A percentile compares a stretch with the other conserved stretches of the same genome.
Evolutionary conservation across 768 basidiomycete genomes (phyloP).

Genomic region (Mycena sanguinolenta): DNA sequence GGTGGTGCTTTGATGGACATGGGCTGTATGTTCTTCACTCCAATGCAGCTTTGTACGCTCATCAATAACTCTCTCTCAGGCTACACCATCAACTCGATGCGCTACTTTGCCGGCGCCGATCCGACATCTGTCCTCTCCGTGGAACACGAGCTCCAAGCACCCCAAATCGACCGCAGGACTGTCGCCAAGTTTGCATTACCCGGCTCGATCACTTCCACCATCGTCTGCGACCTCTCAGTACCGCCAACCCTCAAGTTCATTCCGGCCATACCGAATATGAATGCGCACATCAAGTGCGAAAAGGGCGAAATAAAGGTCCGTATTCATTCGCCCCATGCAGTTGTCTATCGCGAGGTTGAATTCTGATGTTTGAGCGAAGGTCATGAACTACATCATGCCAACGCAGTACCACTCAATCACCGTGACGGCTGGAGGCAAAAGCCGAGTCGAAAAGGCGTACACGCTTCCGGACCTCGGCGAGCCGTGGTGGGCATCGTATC

Average conservation of each 20-base stretch:
- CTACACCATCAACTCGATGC: conserved; percentile 62
- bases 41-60: not conserved
- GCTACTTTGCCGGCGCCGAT: conserved; percentile 60
- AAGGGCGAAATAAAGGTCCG: conserved; percentile 54
- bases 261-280: conserved; percentile 53
- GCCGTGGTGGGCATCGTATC: conserved; percentile 70
- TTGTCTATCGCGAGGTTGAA: too few species aligned
- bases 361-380: not conserved
- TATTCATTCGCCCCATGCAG: too few species aligned
- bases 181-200: conserved; percentile 48
- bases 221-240: conserved; percentile 50
- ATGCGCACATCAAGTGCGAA: conserved; percentile 57
- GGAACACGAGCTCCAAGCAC: conserved; percentile 39
- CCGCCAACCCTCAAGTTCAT: conserved; percentile 50
- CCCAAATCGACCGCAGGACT: conserved; percentile 49
- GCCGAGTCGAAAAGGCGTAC: conserved; percentile 59
- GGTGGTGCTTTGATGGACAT: conserved; percentile 78
- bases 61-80: conserved; percentile 44
- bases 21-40: conserved; percentile 58
- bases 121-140: conserved; percentile 59
- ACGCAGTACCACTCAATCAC: conserved; percentile 62
- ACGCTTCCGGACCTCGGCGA: conserved; percentile 62
- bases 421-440: conserved; percentile 47
- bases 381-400: conserved; percentile 58
- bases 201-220: conserved; percentile 49